Evolutionary conservation across 805 yeast species (phyloP).

Genomic region (Ogataea saltuana): DNA sequence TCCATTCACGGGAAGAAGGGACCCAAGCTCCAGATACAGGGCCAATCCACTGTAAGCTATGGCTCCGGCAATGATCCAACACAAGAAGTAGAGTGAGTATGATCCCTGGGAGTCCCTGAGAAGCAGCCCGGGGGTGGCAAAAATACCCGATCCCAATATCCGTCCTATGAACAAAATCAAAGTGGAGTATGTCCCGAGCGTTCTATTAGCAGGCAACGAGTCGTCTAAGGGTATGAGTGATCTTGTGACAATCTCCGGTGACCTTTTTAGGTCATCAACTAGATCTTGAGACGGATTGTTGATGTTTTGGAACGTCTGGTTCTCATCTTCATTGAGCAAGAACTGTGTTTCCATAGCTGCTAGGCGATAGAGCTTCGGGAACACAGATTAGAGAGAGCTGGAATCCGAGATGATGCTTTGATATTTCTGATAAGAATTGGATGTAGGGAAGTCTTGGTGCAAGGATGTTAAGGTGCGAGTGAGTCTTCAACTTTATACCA

Average conservation of each 20-base stretch:
- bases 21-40: slow-evolving; percentile 63
- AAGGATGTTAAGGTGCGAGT: not conserved
- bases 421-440: too few relatives aligned
- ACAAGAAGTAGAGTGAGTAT: slow-evolving; percentile 49
- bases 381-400: not conserved
- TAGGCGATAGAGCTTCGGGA: too few relatives aligned
- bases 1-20: slow-evolving; percentile 67
- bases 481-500: too few relatives aligned
- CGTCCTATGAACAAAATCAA: slow-evolving; percentile 60
- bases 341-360: slow-evolving; percentile 1
- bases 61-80: slow-evolving; percentile 60
- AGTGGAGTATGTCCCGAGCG: slow-evolving; percentile 61
- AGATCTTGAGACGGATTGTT: slow-evolving; percentile 20
- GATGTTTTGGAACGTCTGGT: slow-evolving; percentile 10
- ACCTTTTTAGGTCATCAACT: slow-evolving; percentile 11
- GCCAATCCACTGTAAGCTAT: slow-evolving; percentile 62
- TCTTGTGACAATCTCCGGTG: slow-evolving; percentile 18
- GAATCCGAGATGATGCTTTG: not conserved
- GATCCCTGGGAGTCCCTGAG: slow-evolving; percentile 63
- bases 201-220: slow-evolving; percentile 17
- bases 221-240: slow-evolving; percentile 25
- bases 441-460: not conserved
- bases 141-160: slow-evolving; percentile 70
- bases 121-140: slow-evolving; percentile 64
- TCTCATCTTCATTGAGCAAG: not conserved